Percentiles rank a stretch among this genome's conserved stretches.
phyloP scores from a whole-genome alignment of 2,329 filamentous ascomycete species.

The Moelleriella libera region DNA sequence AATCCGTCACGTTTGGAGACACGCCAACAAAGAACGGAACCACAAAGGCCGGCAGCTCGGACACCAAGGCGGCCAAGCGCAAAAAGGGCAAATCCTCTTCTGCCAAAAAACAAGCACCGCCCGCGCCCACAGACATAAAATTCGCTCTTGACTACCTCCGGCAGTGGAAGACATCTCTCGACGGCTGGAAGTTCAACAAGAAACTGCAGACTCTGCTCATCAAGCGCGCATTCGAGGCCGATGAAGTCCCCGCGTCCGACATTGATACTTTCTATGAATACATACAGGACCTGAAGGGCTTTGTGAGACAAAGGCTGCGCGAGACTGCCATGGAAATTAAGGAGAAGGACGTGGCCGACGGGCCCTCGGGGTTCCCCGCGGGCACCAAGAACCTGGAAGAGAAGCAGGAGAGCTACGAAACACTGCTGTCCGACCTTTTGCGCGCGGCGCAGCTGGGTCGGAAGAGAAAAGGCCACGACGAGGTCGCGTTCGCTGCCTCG shows the following conservation, averaged over 20 bases:
- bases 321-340: conserved; percentile 51
- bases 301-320: conserved; percentile 53
- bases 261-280: conserved; percentile 62
- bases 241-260: conserved; percentile 56
- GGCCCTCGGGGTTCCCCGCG: conserved; percentile 31
- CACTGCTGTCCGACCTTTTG: conserved; percentile 36
- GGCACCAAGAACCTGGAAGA: conserved; percentile 32
- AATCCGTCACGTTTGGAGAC: conserved; percentile 36
- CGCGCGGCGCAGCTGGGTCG: conserved; percentile 18
- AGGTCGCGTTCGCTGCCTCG: conserved; percentile 35
- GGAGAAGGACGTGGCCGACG: conserved; percentile 38
- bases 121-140: conserved; percentile 31
- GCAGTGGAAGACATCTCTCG: conserved; percentile 56
- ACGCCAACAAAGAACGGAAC: conserved; percentile 20
- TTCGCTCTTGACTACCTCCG: conserved; percentile 64
- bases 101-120: conserved; percentile 22
- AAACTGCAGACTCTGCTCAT: conserved; percentile 75
- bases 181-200: conserved; percentile 92
- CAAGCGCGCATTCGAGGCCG: conserved; percentile 64
- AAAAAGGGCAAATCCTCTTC: conserved; percentile 20
- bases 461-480: conserved; percentile 37
- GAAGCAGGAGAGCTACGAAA: conserved; percentile 38
- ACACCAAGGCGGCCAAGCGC: conserved; percentile 18
- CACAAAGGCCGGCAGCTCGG: conserved; percentile 8
- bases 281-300: conserved; percentile 64